Evolutionary conservation across 108 stramenopile genomes (phyloP), one percentile per base, ranked within the genome.

Genomic region (Cyclotella kingstonii): DNA sequence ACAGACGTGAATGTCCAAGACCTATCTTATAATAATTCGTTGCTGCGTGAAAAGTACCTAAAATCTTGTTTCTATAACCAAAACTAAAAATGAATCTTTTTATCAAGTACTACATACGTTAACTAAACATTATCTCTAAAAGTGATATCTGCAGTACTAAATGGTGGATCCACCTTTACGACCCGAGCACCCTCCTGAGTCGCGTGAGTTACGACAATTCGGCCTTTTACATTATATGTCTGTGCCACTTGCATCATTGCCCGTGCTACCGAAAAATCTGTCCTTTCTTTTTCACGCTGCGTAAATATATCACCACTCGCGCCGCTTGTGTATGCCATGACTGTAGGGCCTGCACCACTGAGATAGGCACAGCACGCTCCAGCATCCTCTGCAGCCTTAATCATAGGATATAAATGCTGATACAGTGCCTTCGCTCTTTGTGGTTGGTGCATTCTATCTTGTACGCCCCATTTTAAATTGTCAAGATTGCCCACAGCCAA

Each of bases 241-340:
- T 93, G 64, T 8, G 96, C 98, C 12, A 78, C 81, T 50, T 82
- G 66, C 57, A 90, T 82, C 98, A 99, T 99, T 28, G 97, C 97
- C 70, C 80, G 80, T 12, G 98, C 98, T 31, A 99, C 98, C 25
- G 84, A 68, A 42, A 60, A 76, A 81, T 99, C 97, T 2, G 89
- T 92, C 35, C 97, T 82, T 69, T 99, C 97, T 77, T 91, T 94
- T 61, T 90, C 84, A 59, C 91, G 67, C 63, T 99, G 98, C 21
- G 96, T 92, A 73, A 99, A 99, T 52, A 99, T 96, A 76, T 99
- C 98, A 14, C 98, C 98, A 39, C 81, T 79, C 10, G 95, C 96
- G 6, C 98, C 98, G 44, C 86, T 87, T 15, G 96, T 98, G 64
- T 97, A 76, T 0, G 98, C 97, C 93, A 97, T 95, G 30, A 99